phyloP scores from a whole-genome alignment of 2,329 filamentous ascomycete genomes.

The Rhexocercosporidium sp. region DNA sequence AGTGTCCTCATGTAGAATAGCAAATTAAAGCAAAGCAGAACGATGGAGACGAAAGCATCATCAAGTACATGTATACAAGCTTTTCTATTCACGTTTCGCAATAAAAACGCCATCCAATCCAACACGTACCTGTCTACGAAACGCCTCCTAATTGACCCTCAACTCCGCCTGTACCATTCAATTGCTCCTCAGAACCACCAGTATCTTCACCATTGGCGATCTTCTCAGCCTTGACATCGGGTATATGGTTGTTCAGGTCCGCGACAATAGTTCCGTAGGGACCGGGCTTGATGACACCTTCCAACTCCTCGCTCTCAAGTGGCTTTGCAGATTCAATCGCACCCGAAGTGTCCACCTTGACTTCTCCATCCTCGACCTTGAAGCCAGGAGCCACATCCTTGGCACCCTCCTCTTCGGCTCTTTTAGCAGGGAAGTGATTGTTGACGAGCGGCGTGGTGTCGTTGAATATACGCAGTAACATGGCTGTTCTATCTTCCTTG shows the following conservation, averaged over 20 bases:
- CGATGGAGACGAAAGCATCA: not conserved
- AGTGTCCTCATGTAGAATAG: no score
- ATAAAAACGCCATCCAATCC: not conserved
- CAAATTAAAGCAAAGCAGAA: no score
- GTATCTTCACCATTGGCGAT: constrained; percentile 36
- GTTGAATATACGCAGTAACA: constrained; percentile 90
- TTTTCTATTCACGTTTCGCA: constrained; percentile 9
- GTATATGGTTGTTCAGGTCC: constrained; percentile 21
- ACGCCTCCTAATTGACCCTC: constrained; percentile 30
- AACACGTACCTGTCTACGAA: constrained; percentile 17
- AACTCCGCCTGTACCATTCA: constrained; percentile 30
- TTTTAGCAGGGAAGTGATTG: constrained; percentile 45
- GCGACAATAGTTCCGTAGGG: constrained; percentile 34
- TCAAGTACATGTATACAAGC: not conserved
- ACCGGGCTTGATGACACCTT: constrained; percentile 32
- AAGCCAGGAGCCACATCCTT: constrained; percentile 27
- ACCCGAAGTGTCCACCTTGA: constrained; percentile 32
- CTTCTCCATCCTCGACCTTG: constrained; percentile 32
- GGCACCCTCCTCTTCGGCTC: constrained; percentile 23
- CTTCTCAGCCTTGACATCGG: constrained; percentile 34
- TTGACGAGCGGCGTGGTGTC: constrained; percentile 83
- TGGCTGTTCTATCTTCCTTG: constrained; percentile 92
- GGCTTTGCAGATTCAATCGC: constrained; percentile 33
- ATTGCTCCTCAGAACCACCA: constrained; percentile 28
- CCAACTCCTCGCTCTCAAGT: constrained; percentile 16